Conservation (phyloP, 2,329 filamentous ascomycete species). For the Elsinoe perseae region DNA sequence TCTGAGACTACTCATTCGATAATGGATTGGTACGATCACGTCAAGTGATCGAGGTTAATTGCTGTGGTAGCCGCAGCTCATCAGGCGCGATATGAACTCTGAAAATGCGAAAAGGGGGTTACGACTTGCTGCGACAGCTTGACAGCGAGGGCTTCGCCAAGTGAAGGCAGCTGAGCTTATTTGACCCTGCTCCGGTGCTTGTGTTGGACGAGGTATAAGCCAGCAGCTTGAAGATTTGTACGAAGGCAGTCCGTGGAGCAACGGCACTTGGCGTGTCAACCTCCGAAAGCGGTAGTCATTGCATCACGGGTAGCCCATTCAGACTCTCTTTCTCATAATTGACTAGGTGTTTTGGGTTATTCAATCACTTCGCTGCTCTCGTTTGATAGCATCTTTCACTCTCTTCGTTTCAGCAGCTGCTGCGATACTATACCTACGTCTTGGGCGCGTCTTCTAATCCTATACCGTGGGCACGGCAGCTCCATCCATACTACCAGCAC, state of each 20-base stretch:
- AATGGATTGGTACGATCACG: neutral
- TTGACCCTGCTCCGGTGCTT: neutral
- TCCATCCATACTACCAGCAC: neutral
- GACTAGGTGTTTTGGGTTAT: too few species aligned
- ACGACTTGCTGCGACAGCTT: too few species aligned
- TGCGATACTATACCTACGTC: neutral
- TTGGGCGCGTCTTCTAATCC: neutral
- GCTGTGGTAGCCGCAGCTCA: neutral
- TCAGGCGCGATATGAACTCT: neutral
- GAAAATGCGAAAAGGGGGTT: neutral
- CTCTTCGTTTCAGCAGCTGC: neutral
- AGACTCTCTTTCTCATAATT: neutral
- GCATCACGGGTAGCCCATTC: neutral
- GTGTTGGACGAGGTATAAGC: neutral
- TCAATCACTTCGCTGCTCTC: neutral
- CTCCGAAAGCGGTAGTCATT: constrained; percentile 3
- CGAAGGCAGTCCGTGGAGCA: neutral
- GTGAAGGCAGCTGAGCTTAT: too few species aligned
- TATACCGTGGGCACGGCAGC: neutral
- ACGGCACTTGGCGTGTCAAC: neutral
- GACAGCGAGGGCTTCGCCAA: too few species aligned
- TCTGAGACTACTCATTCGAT: neutral
- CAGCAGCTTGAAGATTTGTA: neutral
- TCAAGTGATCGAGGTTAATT: neutral
- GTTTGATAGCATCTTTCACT: neutral